Evolutionary conservation across 164 flowering plant genomes (phyloP), one percentile per base, ranked within the genome.

Genomic region (Protea cynaroides): DNA sequence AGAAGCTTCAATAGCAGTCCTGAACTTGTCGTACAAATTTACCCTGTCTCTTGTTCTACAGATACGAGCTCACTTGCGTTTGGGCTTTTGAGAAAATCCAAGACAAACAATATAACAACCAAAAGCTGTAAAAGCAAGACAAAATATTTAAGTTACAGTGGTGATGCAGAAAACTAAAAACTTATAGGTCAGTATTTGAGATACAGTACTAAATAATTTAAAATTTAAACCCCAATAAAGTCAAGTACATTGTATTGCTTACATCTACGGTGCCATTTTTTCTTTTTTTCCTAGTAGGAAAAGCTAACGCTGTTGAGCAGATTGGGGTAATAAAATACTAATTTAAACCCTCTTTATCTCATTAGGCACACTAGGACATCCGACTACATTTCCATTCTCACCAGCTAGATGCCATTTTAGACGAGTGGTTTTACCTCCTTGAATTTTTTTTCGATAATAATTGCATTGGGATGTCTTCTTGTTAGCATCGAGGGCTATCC

Each of bases 1-100:
- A 36, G 85, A 66, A 47, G 78, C 72, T 67, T 92, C 96, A 53
- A 89, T 78, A 19, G 91, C 91, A 64, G 79, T 81, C 76, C 75
- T 85, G 60, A 95, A 90, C 74, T 88, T 92, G 25, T 90, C 86
- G 53, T 92, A 71, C 81, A 95, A 71, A 71, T 90, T 88, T 56
- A 86, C 94, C 47, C 97, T 75, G 63, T 92, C 97, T 67, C 73
- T 86, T 53, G 99, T 92, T 59, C 99, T n/a, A n/a, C 99, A 50
- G 99, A 95, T 25, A 95, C 97, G 8, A 95, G 90, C 38, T 75
- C 82, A 52, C 77, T 76, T 7, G 99, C 97, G 73, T 91, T 92
- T 65, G 97, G 97, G 74, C 69, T 84, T 80, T 84, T 84, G 14
- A 94, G 82, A 73, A 94, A 94, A 64, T 94, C 96, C 83, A 94